Evolutionary conservation across 768 basidiomycete species (phyloP), one percentile per base, ranked within the genome.

Genomic region (Phaeotremella fagi): DNA sequence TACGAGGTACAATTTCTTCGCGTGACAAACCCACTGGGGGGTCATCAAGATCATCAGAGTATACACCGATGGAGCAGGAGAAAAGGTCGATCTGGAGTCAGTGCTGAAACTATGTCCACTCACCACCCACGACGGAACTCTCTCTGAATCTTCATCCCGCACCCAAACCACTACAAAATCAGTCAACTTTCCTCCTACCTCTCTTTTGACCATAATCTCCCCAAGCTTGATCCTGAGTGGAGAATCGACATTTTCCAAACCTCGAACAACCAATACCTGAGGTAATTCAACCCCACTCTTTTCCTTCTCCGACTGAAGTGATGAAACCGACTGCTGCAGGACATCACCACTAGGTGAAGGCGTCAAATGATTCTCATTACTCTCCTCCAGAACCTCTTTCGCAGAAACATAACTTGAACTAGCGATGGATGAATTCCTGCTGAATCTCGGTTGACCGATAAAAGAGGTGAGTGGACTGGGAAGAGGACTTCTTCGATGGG

Each of bases 81-180:
- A 59, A 59, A 16, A 55, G 41, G 28, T 59, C 58, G 23, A 52
- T 47, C 58, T 59, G 26, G 27, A n/a, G n/a, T 6, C 18, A 44
- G 9, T 42, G 22, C 18, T 12, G 28, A 16, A 45, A 22, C 45
- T 16, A 45, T 28, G 12, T 6, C 12, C 38, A 66, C 67, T 41
- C 24, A 69, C 64, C n/a, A 70, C 37, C 64, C 65, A 70, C 14
- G 53, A 33, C 2, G 65, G 63, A 14, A 51, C 5, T n/a, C 15
- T 35, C 14, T 58, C 54, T 15, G 49, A 27, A 16, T 50, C 57
- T 36, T 64, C 56, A 18, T 59, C 63, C 33, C 65, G 38, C 9
- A 70, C 43, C 68, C 68, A 70, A 9, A 70, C 52, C 1, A 66
- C 48, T 25, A 54, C 24, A 20, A 61, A 54, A 7, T 50, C 54